A percentile compares a stretch with the other conserved stretches of the same genome.
These are phyloP conservation scores for Gnomoniopsis sp. DNA, from an alignment of 2,329 filamentous ascomycete species.

Conservation along the genomic window DNA sequence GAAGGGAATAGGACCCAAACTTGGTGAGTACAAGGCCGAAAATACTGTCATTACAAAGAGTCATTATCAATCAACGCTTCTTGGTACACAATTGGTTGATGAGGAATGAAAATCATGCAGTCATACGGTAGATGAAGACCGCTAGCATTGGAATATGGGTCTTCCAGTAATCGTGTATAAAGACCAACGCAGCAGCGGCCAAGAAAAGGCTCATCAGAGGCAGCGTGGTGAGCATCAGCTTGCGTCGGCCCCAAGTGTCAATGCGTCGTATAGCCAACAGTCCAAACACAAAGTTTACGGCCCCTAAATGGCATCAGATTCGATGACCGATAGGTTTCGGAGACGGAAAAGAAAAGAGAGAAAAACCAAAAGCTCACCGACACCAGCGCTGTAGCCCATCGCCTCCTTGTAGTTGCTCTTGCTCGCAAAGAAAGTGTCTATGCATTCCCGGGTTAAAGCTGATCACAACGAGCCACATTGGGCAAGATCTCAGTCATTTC, in stretches of 20 bases:
- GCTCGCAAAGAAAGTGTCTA: constrained; percentile 20
- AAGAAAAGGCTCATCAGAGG: constrained; percentile 42
- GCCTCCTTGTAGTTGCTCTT: constrained; percentile 15
- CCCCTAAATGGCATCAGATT: constrained; percentile 24
- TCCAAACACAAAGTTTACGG: constrained; percentile 39
- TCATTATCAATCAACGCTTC: not conserved
- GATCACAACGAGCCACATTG: accelerated
- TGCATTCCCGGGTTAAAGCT: constrained; percentile 22
- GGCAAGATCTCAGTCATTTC: not conserved
- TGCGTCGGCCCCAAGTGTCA: constrained; percentile 38
- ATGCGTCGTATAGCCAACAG: constrained; percentile 38
- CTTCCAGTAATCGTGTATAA: constrained; percentile 22
- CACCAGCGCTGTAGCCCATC: constrained; percentile 31
- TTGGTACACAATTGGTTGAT: not conserved
- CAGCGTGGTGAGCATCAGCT: constrained; percentile 40
- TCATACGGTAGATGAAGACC: constrained; percentile 34
- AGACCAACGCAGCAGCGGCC: constrained; percentile 34
- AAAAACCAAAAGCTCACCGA: constrained; percentile 25
- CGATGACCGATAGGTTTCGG: not conserved
- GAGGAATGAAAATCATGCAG: not conserved
- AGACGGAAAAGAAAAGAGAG: too few relatives aligned
- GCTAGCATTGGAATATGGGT: constrained; percentile 25
- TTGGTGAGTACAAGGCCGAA: constrained; percentile 39
- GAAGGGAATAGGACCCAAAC: constrained; percentile 44
- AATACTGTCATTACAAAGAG: constrained; percentile 29